Conservation (phyloP, 1,139 yeast species). For the Sugiyamaella castrensis region DNA sequence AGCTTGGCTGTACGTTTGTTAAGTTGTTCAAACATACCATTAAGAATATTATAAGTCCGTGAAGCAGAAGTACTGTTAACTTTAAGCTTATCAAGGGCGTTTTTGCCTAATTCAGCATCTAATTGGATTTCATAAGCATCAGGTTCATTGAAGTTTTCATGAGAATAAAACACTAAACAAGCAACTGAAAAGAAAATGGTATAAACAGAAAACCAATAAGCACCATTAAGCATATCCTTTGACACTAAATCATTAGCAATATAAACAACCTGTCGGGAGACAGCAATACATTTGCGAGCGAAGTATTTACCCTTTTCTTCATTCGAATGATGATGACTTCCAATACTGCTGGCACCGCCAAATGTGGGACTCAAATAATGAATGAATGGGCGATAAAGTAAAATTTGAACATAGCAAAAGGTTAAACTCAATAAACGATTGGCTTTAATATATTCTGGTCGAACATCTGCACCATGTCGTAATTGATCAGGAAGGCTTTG, state of each 20-base stretch:
- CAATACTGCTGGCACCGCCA: constrained; percentile 33
- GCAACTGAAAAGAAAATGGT: constrained; percentile 92
- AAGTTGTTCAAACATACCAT: constrained; percentile 77
- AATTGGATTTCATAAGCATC: constrained; percentile 53
- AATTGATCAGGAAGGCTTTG: constrained; percentile 69
- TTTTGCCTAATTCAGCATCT: constrained; percentile 80
- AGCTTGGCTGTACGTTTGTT: constrained; percentile 40
- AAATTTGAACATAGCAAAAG: constrained; percentile 78
- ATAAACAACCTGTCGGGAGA: constrained; percentile 79
- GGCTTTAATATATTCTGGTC: constrained; percentile 69
- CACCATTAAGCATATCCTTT: constrained; percentile 71
- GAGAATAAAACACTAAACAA: constrained; percentile 78
- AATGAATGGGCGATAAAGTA: constrained; percentile 85
- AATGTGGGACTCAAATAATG: constrained; percentile 62
- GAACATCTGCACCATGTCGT: constrained; percentile 62
- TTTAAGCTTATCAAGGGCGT: constrained; percentile 66
- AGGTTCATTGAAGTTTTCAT: constrained; percentile 63
- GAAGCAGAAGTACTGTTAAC: constrained; percentile 75
- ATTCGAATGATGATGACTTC: constrained; percentile 40
- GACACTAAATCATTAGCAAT: constrained; percentile 80
- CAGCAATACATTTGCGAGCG: constrained; percentile 81
- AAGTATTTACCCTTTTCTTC: constrained; percentile 51
- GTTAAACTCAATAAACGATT: constrained; percentile 74
- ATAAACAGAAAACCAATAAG: constrained; percentile 91
- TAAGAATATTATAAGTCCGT: constrained; percentile 74